These are phyloP conservation scores for Tuber microsphaerosporum DNA, from an alignment of 495 filamentous ascomycete species.

Conservation along the genomic window DNA sequence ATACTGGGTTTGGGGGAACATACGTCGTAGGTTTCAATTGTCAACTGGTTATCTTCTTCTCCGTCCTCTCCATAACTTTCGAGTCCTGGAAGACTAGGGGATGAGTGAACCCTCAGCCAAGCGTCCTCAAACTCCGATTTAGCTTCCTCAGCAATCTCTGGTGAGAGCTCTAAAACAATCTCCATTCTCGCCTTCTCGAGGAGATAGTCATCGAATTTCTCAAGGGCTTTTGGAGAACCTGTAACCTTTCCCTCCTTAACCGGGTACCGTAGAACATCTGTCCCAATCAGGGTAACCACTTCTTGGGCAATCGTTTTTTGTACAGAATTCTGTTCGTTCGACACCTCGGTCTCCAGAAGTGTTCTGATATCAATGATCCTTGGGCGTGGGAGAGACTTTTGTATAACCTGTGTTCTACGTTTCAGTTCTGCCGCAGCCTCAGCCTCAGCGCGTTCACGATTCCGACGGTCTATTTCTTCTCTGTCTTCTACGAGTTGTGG, in stretches of 20 bases:
- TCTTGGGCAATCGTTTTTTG: constrained; percentile 63
- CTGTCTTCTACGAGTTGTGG: constrained; percentile 64
- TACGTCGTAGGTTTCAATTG: constrained; percentile 62
- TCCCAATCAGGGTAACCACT: constrained; percentile 66
- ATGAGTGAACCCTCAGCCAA: constrained; percentile 58
- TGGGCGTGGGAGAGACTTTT: constrained; percentile 74
- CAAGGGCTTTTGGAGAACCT: constrained; percentile 55
- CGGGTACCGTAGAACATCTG: constrained; percentile 71
- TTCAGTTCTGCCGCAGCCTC: constrained; percentile 68
- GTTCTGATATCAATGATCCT: constrained; percentile 62
- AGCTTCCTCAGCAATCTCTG: constrained; percentile 51
- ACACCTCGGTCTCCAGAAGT: constrained; percentile 52
- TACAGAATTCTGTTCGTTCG: constrained; percentile 41
- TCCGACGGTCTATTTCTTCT: constrained; percentile 68
- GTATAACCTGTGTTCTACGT: constrained; percentile 81
- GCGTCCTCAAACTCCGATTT: constrained; percentile 54
- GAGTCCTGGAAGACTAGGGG: constrained; percentile 61
- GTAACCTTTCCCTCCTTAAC: constrained; percentile 58
- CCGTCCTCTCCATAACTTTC: constrained; percentile 68
- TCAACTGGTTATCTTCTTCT: constrained; percentile 54
- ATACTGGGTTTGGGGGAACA: constrained; percentile 35
- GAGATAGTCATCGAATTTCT: constrained; percentile 61
- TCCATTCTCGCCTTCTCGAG: constrained; percentile 68
- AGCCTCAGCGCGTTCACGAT: constrained; percentile 60
- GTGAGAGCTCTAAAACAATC: constrained; percentile 64